These are phyloP conservation scores for Colletotrichum cordylinicola DNA, from an alignment of 2,329 filamentous ascomycete species.

Conservation along the genomic window DNA sequence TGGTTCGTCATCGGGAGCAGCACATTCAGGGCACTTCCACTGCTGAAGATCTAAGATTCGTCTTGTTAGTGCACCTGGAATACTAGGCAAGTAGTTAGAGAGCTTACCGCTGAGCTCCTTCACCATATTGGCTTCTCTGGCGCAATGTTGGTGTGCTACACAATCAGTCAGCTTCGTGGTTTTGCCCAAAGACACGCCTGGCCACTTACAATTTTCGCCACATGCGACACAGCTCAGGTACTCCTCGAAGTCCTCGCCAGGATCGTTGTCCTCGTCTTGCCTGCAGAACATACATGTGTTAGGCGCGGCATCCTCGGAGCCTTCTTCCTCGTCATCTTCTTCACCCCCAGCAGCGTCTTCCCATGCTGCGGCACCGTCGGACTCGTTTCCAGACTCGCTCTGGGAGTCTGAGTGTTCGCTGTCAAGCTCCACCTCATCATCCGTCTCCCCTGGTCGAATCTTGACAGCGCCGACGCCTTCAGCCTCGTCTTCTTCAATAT, in stretches of 20 bases:
- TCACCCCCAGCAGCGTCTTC: slow-evolving; percentile 60
- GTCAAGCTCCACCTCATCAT: slow-evolving; percentile 46
- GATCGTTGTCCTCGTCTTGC: slow-evolving; percentile 82
- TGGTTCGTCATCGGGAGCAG: neutral
- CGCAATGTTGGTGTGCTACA: slow-evolving; percentile 90
- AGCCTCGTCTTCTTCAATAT: slow-evolving; percentile 39
- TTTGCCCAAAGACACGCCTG: neutral
- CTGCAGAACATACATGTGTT: slow-evolving; percentile 75
- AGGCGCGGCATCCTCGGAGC: slow-evolving; percentile 55
- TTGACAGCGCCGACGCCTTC: slow-evolving; percentile 65
- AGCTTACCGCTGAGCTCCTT: slow-evolving; percentile 54
- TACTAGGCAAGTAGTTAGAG: neutral
- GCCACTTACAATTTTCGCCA: slow-evolving; percentile 78
- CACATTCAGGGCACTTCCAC: slow-evolving; percentile 60
- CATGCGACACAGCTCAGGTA: slow-evolving; percentile 80
- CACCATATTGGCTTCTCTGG: slow-evolving; percentile 69
- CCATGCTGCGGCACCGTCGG: slow-evolving; percentile 61
- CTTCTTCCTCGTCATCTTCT: slow-evolving; percentile 63
- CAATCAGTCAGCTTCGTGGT: slow-evolving; percentile 41
- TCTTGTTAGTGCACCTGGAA: neutral
- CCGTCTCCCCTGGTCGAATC: slow-evolving; percentile 57
- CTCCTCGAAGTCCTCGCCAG: slow-evolving; percentile 80
- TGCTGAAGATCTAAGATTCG: slow-evolving; percentile 41
- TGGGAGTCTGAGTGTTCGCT: slow-evolving; percentile 52
- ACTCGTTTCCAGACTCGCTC: slow-evolving; percentile 59